Evolutionary conservation across 2,329 filamentous ascomycete genomes (phyloP).

Genomic region (Verticillium albo-atrum): DNA sequence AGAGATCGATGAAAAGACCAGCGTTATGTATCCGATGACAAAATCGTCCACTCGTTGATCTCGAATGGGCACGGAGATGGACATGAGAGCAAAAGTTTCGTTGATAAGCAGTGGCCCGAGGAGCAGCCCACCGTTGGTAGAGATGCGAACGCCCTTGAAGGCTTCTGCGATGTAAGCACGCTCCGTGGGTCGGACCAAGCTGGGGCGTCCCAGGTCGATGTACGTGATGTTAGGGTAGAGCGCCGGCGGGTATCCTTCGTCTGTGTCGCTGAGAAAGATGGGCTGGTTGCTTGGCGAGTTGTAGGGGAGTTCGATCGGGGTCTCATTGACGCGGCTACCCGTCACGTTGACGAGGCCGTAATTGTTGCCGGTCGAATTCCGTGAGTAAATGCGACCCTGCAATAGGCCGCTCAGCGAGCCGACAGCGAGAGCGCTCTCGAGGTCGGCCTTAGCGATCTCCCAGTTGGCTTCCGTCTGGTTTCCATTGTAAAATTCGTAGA

Average conservation of each 20-base stretch:
- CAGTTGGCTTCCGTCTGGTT: constrained; percentile 59
- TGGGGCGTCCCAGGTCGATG: constrained; percentile 35
- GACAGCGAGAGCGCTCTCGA: constrained; percentile 64
- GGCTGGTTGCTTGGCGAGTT: constrained; percentile 49
- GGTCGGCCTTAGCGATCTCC: constrained; percentile 54
- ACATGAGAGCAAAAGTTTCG: constrained; percentile 68
- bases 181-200: constrained; percentile 33
- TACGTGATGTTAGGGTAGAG: constrained; percentile 81
- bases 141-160: constrained; percentile 46
- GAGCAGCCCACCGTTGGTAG: constrained; percentile 55
- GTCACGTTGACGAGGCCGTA: constrained; percentile 63
- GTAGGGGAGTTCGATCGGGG: constrained; percentile 57
- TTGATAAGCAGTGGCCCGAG: constrained; percentile 74
- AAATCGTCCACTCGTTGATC: constrained; percentile 57
- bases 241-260: constrained; percentile 63
- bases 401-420: constrained; percentile 55
- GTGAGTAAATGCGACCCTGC: constrained; percentile 70
- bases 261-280: constrained; percentile 56
- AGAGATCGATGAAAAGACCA: constrained; percentile 65
- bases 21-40: constrained; percentile 78
- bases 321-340: constrained; percentile 28
- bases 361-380: constrained; percentile 54
- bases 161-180: constrained; percentile 40
- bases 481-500: constrained; percentile 47
- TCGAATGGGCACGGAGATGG: constrained; percentile 75